These are phyloP conservation scores for Sordariomycetes sp. DNA, from an alignment of 2,329 filamentous ascomycete genomes.

Conservation along the genomic window DNA sequence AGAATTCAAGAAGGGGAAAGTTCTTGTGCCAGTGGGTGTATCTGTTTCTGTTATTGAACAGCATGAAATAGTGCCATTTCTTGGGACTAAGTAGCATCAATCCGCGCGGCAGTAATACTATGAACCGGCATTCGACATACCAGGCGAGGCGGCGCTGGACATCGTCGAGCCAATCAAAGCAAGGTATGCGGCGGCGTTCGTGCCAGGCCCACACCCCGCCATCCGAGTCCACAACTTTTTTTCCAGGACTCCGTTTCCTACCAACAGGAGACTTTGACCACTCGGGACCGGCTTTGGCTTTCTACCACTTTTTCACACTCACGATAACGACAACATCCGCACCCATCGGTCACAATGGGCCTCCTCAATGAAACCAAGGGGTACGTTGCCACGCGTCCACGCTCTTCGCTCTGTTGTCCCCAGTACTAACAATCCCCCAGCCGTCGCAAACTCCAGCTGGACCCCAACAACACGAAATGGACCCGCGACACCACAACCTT, in stretches of 20 bases:
- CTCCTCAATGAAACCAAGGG: slow-evolving; percentile 24
- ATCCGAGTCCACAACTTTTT: slow-evolving; percentile 15
- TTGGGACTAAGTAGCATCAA: too few relatives aligned
- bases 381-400: slow-evolving; percentile 16
- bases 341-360: slow-evolving; percentile 17
- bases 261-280: not conserved
- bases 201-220: slow-evolving; percentile 11
- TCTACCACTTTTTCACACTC: not conserved
- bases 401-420: too few relatives aligned
- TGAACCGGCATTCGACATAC: too few relatives aligned
- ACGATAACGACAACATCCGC: not conserved
- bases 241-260: slow-evolving; percentile 9
- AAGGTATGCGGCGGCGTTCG: slow-evolving; percentile 13
- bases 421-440: slow-evolving; percentile 10
- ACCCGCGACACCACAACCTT: slow-evolving; percentile 72
- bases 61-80: too few relatives aligned
- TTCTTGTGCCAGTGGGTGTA: too few relatives aligned
- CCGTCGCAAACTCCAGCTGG: slow-evolving; percentile 65
- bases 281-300: not conserved
- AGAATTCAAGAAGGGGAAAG: too few relatives aligned
- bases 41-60: too few relatives aligned
- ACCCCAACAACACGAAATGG: slow-evolving; percentile 97
- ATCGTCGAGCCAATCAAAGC: slow-evolving; percentile 12
- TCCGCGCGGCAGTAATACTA: too few relatives aligned
- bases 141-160: too few relatives aligned